Conservation (phyloP, 75 land plant species). For the Azolla pinnata region DNA sequence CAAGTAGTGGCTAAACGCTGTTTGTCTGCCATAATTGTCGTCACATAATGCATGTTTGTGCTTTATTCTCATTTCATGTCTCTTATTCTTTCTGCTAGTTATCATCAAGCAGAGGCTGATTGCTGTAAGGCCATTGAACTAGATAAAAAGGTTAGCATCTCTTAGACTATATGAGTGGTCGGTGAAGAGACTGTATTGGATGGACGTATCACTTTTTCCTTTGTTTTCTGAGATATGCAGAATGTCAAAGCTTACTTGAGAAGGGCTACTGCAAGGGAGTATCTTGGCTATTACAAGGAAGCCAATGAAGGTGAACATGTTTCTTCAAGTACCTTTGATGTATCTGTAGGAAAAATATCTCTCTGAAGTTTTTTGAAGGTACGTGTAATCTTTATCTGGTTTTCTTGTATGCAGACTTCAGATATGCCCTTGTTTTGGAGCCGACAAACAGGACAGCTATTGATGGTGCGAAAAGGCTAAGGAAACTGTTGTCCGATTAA, state of each 20-base stretch:
- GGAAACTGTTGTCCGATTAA: slow-evolving; percentile 9
- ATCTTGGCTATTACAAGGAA: slow-evolving; percentile 55
- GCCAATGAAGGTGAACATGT: slow-evolving; percentile 82
- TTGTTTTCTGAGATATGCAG: slow-evolving; percentile 30
- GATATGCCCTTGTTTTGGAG: slow-evolving; percentile 64
- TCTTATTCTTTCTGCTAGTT: slow-evolving; percentile 27
- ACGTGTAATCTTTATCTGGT: background rate
- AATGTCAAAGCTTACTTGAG: slow-evolving; percentile 88
- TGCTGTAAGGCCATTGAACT: slow-evolving; percentile 61
- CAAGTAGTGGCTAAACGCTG: slow-evolving; percentile 15
- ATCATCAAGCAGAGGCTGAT: slow-evolving; percentile 71
- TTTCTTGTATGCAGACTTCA: slow-evolving; percentile 48
- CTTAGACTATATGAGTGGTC: background rate
- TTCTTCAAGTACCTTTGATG: no score
- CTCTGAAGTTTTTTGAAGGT: background rate
- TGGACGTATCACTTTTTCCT: no score
- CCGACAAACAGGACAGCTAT: slow-evolving; percentile 58
- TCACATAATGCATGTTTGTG: background rate
- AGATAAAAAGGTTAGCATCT: slow-evolving; percentile 67
- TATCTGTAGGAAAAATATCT: no score
- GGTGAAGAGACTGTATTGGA: no score
- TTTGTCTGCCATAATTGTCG: background rate
- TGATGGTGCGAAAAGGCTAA: slow-evolving; percentile 43
- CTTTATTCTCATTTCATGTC: background rate
- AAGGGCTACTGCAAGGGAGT: slow-evolving; percentile 83